These are phyloP conservation scores for Circinella umbellata DNA, from an alignment of 371 early-diverging fungal species.

Conservation along the genomic window DNA sequence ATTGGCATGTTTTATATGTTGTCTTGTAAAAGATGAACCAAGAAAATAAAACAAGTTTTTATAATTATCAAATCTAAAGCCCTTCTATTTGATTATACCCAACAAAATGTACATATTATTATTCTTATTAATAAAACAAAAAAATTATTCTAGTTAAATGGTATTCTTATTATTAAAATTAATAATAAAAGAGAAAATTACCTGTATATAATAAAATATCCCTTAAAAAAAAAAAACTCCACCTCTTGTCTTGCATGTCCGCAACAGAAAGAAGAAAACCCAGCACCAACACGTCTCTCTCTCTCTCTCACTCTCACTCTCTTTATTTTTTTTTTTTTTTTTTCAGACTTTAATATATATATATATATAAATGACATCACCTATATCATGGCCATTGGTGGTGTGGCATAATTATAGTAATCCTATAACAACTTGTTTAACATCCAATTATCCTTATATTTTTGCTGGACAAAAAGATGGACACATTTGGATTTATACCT, in stretches of 20 bases:
- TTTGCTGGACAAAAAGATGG: slow-evolving; percentile 66
- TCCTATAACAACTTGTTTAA: slow-evolving; percentile 43
- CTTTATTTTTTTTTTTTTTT: slow-evolving; percentile 1
- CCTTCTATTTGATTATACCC: neutral
- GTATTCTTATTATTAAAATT: too few relatives aligned
- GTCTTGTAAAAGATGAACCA: slow-evolving; percentile 23
- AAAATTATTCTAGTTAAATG: too few relatives aligned
- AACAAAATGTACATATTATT: neutral
- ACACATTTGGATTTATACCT: slow-evolving; percentile 59
- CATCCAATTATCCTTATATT: slow-evolving; percentile 42
- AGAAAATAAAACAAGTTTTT: neutral
- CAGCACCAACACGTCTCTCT: too few relatives aligned
- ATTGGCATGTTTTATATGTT: slow-evolving; percentile 23
- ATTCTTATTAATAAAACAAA: too few relatives aligned
- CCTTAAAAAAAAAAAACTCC: too few relatives aligned
- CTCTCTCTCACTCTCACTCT: neutral
- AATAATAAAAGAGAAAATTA: too few relatives aligned
- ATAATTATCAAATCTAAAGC: neutral
- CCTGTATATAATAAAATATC: too few relatives aligned
- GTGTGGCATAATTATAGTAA: slow-evolving; percentile 51
- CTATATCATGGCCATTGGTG: slow-evolving; percentile 46
- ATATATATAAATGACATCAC: slow-evolving; percentile 40
- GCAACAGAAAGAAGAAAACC: too few relatives aligned
- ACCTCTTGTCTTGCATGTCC: too few relatives aligned
- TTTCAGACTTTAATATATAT: neutral